Evolutionary conservation across 1,284 basidiomycete species (phyloP), one percentile per base, ranked within the genome.

Genomic region (Moniliophthora roreri): DNA sequence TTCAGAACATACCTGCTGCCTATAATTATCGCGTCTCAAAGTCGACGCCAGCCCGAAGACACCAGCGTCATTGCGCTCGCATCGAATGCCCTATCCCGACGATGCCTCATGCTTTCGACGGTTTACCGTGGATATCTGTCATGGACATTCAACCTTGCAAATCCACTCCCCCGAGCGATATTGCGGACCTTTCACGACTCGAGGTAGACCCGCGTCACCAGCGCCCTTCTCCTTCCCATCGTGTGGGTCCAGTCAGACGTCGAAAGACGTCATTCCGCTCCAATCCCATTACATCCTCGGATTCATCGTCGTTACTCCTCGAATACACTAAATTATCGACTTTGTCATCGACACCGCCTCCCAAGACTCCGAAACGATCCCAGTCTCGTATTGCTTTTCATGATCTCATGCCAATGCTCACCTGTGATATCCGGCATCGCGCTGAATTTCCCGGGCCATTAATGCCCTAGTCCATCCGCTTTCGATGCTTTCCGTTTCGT

Each of bases 371-470:
- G 23, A 79, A 77, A 13, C 66, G 62, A 34, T 69, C 76, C 46
- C 71, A 67, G 10, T 75, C 77, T 50, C 72, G 68, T 56, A 72
- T 81, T 58, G 71, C 75, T 26, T 86, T 85, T 58, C 75, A 73
- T 65, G 74, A 82, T 59, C 77, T 85, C 61, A 85, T 86, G 82
- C 84, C 83, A 37, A 71, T 82, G 52, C 71, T 77, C 56, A 67
- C 69, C 41, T 53, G 48, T 58, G 70, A 74, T 61, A 60, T 61
- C 54, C 63, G 59, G 62, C 55, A 61, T 50, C 62, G 69, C 59
- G 61, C 46, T 62, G 60, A 53, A 57, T 59, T 57, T 56, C 54
- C 49, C 38, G 40, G 51, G 36, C 48, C 45, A 48, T 54, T 51
- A 50, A 60, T 55, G 47, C 52, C 47, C 53, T 59, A 51, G 51